phyloP scores from a whole-genome alignment of 202 grass and related monocot species.

The Alloteropsis angusta region DNA sequence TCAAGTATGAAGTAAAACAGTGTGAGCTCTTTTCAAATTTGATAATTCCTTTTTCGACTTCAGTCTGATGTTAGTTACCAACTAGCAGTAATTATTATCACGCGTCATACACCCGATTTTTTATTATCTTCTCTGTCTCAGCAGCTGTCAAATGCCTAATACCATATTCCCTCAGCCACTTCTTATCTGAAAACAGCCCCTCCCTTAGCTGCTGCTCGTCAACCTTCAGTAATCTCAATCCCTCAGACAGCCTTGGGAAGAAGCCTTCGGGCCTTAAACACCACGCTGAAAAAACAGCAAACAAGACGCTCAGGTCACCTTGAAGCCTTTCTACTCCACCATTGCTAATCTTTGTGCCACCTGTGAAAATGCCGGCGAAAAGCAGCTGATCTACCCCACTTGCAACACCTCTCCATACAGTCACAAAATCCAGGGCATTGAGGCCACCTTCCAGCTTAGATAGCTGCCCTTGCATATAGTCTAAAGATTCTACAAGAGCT shows the following conservation, averaged over 20 bases:
- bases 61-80: neutral
- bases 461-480: conserved; percentile 68
- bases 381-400: conserved; percentile 58
- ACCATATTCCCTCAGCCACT: conserved; percentile 42
- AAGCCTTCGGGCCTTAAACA: conserved; percentile 89
- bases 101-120: conserved; percentile 39
- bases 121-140: conserved; percentile 61
- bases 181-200: conserved; percentile 28
- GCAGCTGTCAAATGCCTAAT: conserved; percentile 50
- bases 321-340: conserved; percentile 58
- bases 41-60: neutral
- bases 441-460: conserved; percentile 57
- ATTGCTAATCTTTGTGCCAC: conserved; percentile 43
- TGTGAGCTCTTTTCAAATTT: neutral
- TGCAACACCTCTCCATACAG: conserved; percentile 62
- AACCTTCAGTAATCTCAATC: conserved; percentile 48
- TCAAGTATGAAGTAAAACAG: conserved; percentile 10
- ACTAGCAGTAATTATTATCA: neutral
- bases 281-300: conserved; percentile 72
- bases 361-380: conserved; percentile 59
- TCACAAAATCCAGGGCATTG: conserved; percentile 63
- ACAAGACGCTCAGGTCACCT: conserved; percentile 49
- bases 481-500: conserved; percentile 48
- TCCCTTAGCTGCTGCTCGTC: conserved; percentile 43
- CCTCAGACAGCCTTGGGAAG: conserved; percentile 58